These are phyloP conservation scores for Colletotrichum sp. DNA, from an alignment of 2,329 filamentous ascomycete genomes.

Conservation along the genomic window DNA sequence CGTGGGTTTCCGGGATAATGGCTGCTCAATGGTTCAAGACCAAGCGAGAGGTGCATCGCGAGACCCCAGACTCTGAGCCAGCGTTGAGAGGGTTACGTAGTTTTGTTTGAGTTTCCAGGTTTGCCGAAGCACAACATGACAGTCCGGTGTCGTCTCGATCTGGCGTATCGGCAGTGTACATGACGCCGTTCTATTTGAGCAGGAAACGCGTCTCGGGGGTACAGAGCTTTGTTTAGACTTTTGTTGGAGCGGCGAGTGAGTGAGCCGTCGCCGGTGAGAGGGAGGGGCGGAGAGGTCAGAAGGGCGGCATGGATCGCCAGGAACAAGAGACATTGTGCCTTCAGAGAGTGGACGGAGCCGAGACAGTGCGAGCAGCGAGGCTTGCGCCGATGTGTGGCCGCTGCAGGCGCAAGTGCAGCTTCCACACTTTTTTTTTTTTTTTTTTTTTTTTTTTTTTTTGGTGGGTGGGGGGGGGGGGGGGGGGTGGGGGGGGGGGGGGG, in stretches of 20 bases:
- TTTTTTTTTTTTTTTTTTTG: too few relatives aligned
- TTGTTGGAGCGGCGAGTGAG: background rate
- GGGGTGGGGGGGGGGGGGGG: too few relatives aligned
- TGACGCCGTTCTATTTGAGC: background rate
- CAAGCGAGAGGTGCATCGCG: background rate
- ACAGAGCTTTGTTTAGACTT: background rate
- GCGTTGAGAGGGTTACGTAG: background rate
- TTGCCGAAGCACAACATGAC: background rate
- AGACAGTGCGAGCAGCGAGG: background rate
- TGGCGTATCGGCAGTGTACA: background rate
- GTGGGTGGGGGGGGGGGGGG: too few relatives aligned
- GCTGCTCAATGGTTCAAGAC: background rate
- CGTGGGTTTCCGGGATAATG: background rate
- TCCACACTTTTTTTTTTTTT: background rate
- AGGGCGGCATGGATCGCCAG: conserved; percentile 7
- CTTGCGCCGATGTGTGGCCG: background rate
- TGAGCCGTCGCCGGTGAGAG: background rate
- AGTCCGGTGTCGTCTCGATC: background rate
- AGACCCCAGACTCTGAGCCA: background rate
- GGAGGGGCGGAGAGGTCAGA: background rate
- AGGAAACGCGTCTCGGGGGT: background rate
- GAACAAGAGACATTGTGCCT: background rate
- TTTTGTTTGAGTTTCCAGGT: conserved; percentile 2
- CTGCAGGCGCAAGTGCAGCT: background rate
- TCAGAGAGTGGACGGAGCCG: background rate